Conservation (phyloP, 228 moss, liverwort and hornwort species). For the Sphagnum fallax region DNA sequence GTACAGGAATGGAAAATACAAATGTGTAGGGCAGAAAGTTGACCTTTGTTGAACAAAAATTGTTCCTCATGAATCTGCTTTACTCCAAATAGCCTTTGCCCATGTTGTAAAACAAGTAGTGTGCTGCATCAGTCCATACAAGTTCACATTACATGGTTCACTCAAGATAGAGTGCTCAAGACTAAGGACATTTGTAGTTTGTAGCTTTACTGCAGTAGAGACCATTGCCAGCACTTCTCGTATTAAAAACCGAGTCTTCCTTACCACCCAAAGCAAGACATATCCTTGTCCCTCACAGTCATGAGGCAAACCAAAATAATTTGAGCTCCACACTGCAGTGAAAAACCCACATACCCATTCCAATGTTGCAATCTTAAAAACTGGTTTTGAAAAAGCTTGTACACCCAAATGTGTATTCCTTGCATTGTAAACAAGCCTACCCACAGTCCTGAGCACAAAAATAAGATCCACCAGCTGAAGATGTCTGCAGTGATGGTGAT, state of each 20-base stretch:
- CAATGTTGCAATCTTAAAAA: too few relatives aligned
- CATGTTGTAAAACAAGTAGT: constrained; percentile 75
- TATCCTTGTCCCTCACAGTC: constrained; percentile 99
- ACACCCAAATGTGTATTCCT: too few relatives aligned
- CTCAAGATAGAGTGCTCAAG: background rate
- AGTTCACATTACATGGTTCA: background rate
- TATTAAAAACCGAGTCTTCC: background rate
- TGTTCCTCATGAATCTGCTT: constrained; percentile 23
- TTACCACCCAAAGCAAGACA: constrained; percentile 85
- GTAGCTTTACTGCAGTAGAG: background rate
- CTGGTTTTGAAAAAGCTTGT: too few relatives aligned
- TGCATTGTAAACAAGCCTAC: too few relatives aligned
- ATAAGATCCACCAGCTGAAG: too few relatives aligned
- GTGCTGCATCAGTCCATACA: constrained; percentile 36
- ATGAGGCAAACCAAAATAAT: constrained; percentile 84
- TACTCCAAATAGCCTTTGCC: constrained; percentile 47
- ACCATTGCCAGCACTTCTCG: background rate
- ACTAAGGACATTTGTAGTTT: background rate
- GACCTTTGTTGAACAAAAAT: constrained; percentile 49
- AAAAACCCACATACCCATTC: too few relatives aligned
- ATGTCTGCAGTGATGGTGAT: too few relatives aligned
- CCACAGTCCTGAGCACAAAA: too few relatives aligned
- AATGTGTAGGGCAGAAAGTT: background rate
- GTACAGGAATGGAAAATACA: background rate
- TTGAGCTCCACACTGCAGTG: constrained; percentile 57